Evolutionary conservation across 2,329 filamentous ascomycete genomes (phyloP).

Genomic region (Fusarium vanettenii): DNA sequence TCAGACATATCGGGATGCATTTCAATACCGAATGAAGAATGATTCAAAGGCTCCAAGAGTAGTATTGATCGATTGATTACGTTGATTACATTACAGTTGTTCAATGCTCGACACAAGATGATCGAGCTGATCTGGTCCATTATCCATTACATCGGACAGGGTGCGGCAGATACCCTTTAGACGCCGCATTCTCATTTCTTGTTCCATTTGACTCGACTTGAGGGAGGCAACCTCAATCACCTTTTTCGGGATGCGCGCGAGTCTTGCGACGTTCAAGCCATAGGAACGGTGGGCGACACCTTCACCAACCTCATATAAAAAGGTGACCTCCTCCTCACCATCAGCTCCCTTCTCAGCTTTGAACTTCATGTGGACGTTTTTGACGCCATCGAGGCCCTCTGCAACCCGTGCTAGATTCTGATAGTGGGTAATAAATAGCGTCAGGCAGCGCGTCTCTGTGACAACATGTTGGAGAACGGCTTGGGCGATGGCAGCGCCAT

Average conservation of each 20-base stretch:
- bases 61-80: not conserved
- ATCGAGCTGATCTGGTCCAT: slow-evolving; percentile 58
- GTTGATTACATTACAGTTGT: slow-evolving; percentile 59
- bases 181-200: slow-evolving; percentile 72
- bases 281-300: slow-evolving; percentile 95
- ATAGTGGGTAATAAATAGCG: slow-evolving; percentile 98
- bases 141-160: slow-evolving; percentile 55
- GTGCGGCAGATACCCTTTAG: slow-evolving; percentile 62
- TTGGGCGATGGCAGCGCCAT: slow-evolving; percentile 95
- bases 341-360: slow-evolving; percentile 56
- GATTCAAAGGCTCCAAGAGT: not conserved
- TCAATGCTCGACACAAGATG: slow-evolving; percentile 68
- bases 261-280: slow-evolving; percentile 89
- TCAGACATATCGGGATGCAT: slow-evolving; percentile 14
- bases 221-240: slow-evolving; percentile 83
- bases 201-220: slow-evolving; percentile 85
- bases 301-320: slow-evolving; percentile 91
- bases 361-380: slow-evolving; percentile 96
- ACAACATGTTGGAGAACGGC: slow-evolving; percentile 90
- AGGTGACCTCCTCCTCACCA: slow-evolving; percentile 84
- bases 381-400: slow-evolving; percentile 75
- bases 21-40: not conserved
- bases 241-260: slow-evolving; percentile 82
- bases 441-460: slow-evolving; percentile 78
- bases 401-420: slow-evolving; percentile 82